Base-by-base conservation (phyloP, 257 asterid genomes). In the Voacanga thouarsii region DNA sequence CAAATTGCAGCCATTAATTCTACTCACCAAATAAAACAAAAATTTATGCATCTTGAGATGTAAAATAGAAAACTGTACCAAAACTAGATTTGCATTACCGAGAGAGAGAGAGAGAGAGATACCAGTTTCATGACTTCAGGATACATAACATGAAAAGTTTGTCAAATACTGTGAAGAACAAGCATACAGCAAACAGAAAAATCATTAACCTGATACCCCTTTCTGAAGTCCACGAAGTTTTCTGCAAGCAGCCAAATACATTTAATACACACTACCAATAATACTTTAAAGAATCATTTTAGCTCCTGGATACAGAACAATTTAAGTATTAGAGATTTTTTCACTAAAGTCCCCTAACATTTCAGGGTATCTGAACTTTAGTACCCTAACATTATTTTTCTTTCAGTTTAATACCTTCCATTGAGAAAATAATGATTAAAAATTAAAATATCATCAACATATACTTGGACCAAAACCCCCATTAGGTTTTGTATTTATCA, bases 241-340 rank as follows among this genome's bases (percentile, higher is more conserved):
- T n/a, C 72, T 41, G 73, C 73, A 68, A 68, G 73, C 30, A 68
- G 16, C 30, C 73, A 68, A 68, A 68, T 18, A 19, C 51, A 68
- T 21, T n/a, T 30, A 68, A 9, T 2, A 41, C 53, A 51, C 3
- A 68, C 0, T 18, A 65, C n/a, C 39, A 30, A 33, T 16, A 65
- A 66, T 19, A 66, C 15, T 3, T 30, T 28, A 53, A n/a, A 72
- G n/a, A 72, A 51, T 30, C 15, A 8, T 49, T 44, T 70, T 15
- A 28, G 47, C 61, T 33, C 45, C 8, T 50, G 14, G 28, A 69
- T 16, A 66, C 4, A 0, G 7, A 18, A 44, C 23, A 0, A 50
- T 8, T 71, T 43, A 67, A 4, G 26, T 23, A 1, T 33, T 33
- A 33, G 37, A 33, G 37, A 33, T 33, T 33, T 33, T 33, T 33